These are phyloP conservation scores for Mycena sp. DNA, from an alignment of 1,284 basidiomycete species.

Conservation along the genomic window DNA sequence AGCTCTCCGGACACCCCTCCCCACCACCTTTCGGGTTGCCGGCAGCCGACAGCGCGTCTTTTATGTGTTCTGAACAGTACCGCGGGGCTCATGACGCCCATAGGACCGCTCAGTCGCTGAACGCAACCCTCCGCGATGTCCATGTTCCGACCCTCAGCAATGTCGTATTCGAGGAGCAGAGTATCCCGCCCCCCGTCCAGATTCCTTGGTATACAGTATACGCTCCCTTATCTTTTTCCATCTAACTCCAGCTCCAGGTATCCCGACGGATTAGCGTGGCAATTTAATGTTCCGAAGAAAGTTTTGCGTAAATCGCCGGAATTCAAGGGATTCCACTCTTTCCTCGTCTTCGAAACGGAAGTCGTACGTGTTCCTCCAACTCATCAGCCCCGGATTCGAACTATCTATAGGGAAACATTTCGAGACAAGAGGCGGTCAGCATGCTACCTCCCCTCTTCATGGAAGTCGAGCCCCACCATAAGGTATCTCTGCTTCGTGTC, in stretches of 20 bases:
- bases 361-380: slow-evolving; percentile 61
- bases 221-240: not conserved
- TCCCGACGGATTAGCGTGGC: slow-evolving; percentile 94
- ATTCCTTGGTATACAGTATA: slow-evolving; percentile 76
- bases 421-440: slow-evolving; percentile 97
- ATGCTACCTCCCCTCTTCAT: slow-evolving; percentile 98
- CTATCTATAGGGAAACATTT: slow-evolving; percentile 85
- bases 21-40: slow-evolving; percentile 95
- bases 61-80: not conserved
- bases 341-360: slow-evolving; percentile 98
- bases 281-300: slow-evolving; percentile 92
- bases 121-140: slow-evolving; percentile 74
- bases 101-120: slow-evolving; percentile 80
- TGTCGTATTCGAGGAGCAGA: slow-evolving; percentile 82
- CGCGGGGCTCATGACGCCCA: slow-evolving; percentile 2
- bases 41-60: slow-evolving; percentile 82
- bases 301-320: slow-evolving; percentile 91
- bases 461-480: slow-evolving; percentile 92
- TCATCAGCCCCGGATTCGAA: not conserved
- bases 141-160: slow-evolving; percentile 85
- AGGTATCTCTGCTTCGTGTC: slow-evolving; percentile 53
- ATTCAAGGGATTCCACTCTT: slow-evolving; percentile 96
- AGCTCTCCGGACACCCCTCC: slow-evolving; percentile 77
- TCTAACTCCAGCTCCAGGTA: slow-evolving; percentile 66
- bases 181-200: slow-evolving; percentile 82